These are phyloP conservation scores for slime mould (Dictyostelium discoideum) DNA, from an alignment of 78 protist genomes.

Conservation along the genomic window DNA sequence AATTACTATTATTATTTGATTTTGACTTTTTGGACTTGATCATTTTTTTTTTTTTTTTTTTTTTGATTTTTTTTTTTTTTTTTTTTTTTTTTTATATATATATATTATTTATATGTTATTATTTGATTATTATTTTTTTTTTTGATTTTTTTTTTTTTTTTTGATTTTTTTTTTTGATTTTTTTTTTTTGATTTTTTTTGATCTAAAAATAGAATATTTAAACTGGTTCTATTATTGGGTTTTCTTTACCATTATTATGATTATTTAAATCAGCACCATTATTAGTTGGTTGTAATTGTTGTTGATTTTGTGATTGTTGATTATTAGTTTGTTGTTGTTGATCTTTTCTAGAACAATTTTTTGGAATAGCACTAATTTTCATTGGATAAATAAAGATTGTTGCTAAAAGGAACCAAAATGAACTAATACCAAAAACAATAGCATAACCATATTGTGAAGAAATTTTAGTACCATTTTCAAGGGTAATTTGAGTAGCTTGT, in stretches of 20 bases:
- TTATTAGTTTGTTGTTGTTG: too few relatives aligned
- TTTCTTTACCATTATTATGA: not conserved
- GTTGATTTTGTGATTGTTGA: not conserved
- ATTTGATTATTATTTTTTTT: too few relatives aligned
- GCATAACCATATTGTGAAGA: slow-evolving; percentile 10
- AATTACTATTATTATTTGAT: not conserved
- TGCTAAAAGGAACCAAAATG: slow-evolving; percentile 52
- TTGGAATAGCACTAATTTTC: not conserved
- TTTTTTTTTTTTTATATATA: not conserved
- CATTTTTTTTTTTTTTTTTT: not conserved
- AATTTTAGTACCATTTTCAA: not conserved
- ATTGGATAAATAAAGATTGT: slow-evolving; percentile 64
- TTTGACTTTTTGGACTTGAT: too few relatives aligned
- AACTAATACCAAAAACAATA: slow-evolving; percentile 9
- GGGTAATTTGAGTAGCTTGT: not conserved
- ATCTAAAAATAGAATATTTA: not conserved
- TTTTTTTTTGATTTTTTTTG: not conserved
- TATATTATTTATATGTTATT: not conserved
- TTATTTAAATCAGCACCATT: slow-evolving; percentile 2
- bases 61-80: not conserved
- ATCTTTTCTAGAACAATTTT: not conserved
- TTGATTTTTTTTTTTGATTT: too few relatives aligned
- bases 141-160: not conserved
- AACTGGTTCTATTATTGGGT: slow-evolving; percentile 3
- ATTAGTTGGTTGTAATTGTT: not conserved